Evolutionary conservation across 805 yeast genomes (phyloP).

Genomic region (Saccharomycopsis javanensis): DNA sequence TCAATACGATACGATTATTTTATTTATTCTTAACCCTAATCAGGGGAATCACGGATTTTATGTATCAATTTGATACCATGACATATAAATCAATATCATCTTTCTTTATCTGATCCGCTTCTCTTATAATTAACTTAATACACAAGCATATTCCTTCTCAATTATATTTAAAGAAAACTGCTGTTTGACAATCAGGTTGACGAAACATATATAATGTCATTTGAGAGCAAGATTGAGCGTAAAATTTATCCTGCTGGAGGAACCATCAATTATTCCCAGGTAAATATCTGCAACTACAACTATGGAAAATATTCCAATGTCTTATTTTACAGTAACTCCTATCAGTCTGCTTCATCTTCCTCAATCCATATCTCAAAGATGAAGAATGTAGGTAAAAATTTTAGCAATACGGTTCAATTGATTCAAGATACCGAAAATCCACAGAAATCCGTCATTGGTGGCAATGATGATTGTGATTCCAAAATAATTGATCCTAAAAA

Average conservation of each 20-base stretch:
- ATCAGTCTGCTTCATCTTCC: background rate
- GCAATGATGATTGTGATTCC: background rate
- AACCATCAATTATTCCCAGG: background rate
- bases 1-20: no score
- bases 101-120: no score
- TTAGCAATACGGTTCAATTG: background rate
- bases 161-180: no score
- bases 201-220: background rate
- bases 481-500: no score
- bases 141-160: no score
- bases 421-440: background rate
- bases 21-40: no score
- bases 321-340: background rate
- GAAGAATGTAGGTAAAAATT: background rate
- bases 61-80: background rate
- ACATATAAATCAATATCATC: no score
- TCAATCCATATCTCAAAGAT: background rate
- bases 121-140: no score
- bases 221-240: background rate
- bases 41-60: background rate
- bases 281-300: conserved; percentile 17
- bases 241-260: background rate
- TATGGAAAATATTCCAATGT: conserved; percentile 17
- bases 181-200: background rate
- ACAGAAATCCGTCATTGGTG: background rate